Evolutionary conservation across 345 rosid genomes (phyloP).

Genomic region (Physaria fendleri): DNA sequence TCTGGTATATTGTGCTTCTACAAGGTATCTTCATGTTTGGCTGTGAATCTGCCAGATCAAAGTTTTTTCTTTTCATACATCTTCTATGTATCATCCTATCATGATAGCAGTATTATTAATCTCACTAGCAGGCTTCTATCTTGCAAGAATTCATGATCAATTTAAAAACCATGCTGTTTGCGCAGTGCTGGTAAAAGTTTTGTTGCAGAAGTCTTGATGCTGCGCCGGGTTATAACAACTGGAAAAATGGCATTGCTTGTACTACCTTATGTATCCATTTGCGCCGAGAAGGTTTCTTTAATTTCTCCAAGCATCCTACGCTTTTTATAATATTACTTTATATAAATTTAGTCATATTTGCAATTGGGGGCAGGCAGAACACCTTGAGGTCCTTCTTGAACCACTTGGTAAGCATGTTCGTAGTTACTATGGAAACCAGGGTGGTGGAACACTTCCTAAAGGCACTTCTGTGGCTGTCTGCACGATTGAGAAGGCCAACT

Average conservation of each 20-base stretch:
- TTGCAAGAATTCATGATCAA: slow-evolving; percentile 5
- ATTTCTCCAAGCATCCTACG: slow-evolving; percentile 10
- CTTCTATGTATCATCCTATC: not conserved
- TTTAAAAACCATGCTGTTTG: slow-evolving; percentile 9
- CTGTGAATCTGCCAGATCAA: slow-evolving; percentile 9
- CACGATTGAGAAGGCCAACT: slow-evolving; percentile 98
- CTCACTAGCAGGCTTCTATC: slow-evolving; percentile 6
- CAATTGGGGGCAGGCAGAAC: slow-evolving; percentile 65
- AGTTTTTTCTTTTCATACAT: slow-evolving; percentile 3
- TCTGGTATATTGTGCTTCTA: slow-evolving; percentile 96
- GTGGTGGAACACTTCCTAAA: slow-evolving; percentile 95
- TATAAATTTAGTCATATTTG: not conserved
- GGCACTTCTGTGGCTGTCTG: slow-evolving; percentile 97
- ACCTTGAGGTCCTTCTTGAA: slow-evolving; percentile 80
- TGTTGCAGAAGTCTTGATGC: slow-evolving; percentile 97
- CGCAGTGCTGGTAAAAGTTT: slow-evolving; percentile 96
- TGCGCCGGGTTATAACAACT: slow-evolving; percentile 70
- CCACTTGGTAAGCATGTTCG: slow-evolving; percentile 91
- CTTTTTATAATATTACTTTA: slow-evolving; percentile 7
- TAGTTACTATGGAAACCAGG: slow-evolving; percentile 92
- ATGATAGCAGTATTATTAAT: slow-evolving; percentile 3
- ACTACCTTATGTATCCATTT: slow-evolving; percentile 96
- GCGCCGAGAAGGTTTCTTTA: slow-evolving; percentile 74
- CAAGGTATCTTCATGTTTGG: slow-evolving; percentile 53
- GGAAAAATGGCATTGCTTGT: slow-evolving; percentile 88